Conservation (phyloP, 2,329 filamentous ascomycete genomes). For the Keithomyces neogunnii region DNA sequence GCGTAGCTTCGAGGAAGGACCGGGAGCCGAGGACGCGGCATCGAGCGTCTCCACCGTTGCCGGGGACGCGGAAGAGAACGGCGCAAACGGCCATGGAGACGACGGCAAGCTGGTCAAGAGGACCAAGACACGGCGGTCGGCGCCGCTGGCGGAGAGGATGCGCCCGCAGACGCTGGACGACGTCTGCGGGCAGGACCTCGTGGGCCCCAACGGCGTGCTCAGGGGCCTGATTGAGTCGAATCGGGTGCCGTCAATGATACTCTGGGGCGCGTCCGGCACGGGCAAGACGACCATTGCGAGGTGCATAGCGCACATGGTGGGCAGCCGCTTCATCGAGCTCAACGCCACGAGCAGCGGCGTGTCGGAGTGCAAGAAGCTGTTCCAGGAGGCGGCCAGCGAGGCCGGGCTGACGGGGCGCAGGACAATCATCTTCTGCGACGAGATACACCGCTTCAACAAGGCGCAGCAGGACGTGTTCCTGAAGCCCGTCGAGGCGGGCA, state of each 20-base stretch:
- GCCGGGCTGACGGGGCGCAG: constrained; percentile 72
- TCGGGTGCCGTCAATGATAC: constrained; percentile 85
- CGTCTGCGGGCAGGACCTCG: constrained; percentile 84
- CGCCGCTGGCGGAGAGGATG: constrained; percentile 90
- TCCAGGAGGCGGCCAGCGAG: constrained; percentile 75
- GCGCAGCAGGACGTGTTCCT: constrained; percentile 92
- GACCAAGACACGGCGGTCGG: constrained; percentile 60
- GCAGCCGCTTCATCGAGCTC: constrained; percentile 86
- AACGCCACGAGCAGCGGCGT: constrained; percentile 88
- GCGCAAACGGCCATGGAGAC: constrained; percentile 6
- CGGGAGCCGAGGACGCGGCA: constrained; percentile 24
- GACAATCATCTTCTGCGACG: constrained; percentile 96
- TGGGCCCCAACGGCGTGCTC: constrained; percentile 75
- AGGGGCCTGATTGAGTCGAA: constrained; percentile 79
- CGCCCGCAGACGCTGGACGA: constrained; percentile 76
- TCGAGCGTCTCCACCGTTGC: constrained; percentile 1
- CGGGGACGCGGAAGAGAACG: constrained; percentile 1
- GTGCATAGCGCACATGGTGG: constrained; percentile 75
- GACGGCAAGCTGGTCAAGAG: constrained; percentile 44
- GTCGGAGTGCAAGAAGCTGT: constrained; percentile 86
- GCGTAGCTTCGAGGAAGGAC: constrained; percentile 46
- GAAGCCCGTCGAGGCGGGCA: constrained; percentile 82
- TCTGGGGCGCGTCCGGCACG: constrained; percentile 78
- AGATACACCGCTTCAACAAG: constrained; percentile 89
- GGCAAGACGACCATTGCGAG: constrained; percentile 90